phyloP scores from a whole-genome alignment of 441 rosid genomes.

The Bocquillonia castaneifolia region DNA sequence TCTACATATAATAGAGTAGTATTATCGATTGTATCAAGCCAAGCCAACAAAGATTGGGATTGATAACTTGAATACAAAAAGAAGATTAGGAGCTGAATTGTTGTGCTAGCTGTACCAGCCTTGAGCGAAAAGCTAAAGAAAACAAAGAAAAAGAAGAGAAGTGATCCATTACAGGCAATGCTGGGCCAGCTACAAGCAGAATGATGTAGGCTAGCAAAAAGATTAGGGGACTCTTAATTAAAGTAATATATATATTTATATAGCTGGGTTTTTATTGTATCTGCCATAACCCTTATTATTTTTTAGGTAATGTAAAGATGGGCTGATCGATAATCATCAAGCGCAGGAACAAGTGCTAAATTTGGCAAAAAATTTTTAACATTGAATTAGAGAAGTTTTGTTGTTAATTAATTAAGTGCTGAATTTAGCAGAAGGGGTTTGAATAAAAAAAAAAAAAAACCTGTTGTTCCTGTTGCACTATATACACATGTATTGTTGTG shows the following conservation, averaged over 20 bases:
- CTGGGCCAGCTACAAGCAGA: constrained; percentile 59
- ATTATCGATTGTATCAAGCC: constrained; percentile 13
- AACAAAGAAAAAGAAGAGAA: constrained; percentile 24
- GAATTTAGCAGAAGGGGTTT: constrained; percentile 58
- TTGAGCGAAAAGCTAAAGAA: constrained; percentile 33
- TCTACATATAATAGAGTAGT: neutral
- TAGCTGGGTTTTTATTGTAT: constrained; percentile 9
- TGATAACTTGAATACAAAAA: constrained; percentile 30
- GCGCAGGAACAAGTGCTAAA: constrained; percentile 85
- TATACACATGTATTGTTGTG: constrained; percentile 22
- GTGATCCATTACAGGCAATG: constrained; percentile 42
- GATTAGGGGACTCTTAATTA: constrained; percentile 24
- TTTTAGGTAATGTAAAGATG: constrained; percentile 23
- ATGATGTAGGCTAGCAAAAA: constrained; percentile 53
- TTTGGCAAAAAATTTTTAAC: constrained; percentile 45
- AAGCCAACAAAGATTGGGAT: constrained; percentile 21
- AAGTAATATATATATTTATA: neutral
- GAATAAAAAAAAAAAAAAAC: constrained; percentile 20
- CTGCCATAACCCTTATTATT: constrained; percentile 21
- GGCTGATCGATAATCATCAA: constrained; percentile 15
- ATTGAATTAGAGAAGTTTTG: constrained; percentile 11
- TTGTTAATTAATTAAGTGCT: constrained; percentile 31
- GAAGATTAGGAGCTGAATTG: constrained; percentile 28
- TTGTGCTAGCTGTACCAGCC: constrained; percentile 35
- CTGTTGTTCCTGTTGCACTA: constrained; percentile 65